Evolutionary conservation across 352 stramenopile genomes (phyloP).

Genomic region (Phytophthora megakarya): DNA sequence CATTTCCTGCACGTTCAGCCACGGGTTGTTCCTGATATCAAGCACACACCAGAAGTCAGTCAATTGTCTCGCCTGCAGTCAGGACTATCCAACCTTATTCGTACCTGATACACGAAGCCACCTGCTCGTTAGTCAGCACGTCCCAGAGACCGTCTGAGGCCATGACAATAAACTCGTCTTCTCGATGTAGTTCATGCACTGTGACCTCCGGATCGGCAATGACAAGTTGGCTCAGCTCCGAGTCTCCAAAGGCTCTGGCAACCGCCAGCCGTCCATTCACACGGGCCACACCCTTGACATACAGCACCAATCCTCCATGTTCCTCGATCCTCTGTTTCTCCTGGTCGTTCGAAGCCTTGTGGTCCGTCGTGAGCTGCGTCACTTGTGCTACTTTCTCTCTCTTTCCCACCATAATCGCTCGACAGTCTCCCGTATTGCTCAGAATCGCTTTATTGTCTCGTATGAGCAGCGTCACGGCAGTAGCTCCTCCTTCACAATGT

Average conservation of each 20-base stretch:
- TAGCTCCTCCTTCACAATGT: slow-evolving; percentile 64
- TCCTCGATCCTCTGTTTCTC: slow-evolving; percentile 77
- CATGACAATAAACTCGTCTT: slow-evolving; percentile 81
- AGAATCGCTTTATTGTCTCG: slow-evolving; percentile 51
- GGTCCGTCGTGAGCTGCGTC: slow-evolving; percentile 67
- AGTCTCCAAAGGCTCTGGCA: slow-evolving; percentile 71
- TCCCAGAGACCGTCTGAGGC: slow-evolving; percentile 83
- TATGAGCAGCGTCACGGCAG: slow-evolving; percentile 65
- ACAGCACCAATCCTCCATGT: slow-evolving; percentile 71
- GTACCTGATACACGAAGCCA: slow-evolving; percentile 62
- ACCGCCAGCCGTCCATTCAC: slow-evolving; percentile 78
- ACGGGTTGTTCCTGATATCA: slow-evolving; percentile 56
- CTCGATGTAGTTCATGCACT: slow-evolving; percentile 43
- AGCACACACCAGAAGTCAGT: slow-evolving; percentile 17
- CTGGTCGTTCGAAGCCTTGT: slow-evolving; percentile 69
- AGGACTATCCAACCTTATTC: slow-evolving; percentile 15
- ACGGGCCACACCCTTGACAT: slow-evolving; percentile 70
- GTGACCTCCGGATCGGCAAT: slow-evolving; percentile 71
- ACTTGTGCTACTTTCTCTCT: slow-evolving; percentile 29
- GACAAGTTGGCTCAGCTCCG: slow-evolving; percentile 62
- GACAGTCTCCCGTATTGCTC: slow-evolving; percentile 82
- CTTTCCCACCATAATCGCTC: slow-evolving; percentile 63
- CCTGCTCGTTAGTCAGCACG: slow-evolving; percentile 70
- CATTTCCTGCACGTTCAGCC: slow-evolving; percentile 66
- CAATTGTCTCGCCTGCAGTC: neutral